Evolutionary conservation across 495 filamentous ascomycete genomes (phyloP), one percentile per base, ranked within the genome.

Genomic region (Penicillium roqueforti): DNA sequence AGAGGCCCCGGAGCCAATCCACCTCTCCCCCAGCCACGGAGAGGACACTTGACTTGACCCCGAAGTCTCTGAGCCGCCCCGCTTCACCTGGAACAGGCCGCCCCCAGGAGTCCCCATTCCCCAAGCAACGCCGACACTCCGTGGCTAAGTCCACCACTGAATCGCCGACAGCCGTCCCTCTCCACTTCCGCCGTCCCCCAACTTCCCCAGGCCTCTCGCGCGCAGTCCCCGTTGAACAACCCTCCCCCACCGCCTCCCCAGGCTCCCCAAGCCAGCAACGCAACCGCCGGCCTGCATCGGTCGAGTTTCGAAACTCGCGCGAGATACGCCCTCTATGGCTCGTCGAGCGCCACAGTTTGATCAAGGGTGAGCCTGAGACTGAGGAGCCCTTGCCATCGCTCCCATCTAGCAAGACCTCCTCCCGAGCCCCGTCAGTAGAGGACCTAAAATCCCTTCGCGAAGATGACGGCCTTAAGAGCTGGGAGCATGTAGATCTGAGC

Each of bases 251-350:
- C 2, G 50, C 49, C 11, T 69, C 69, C 13, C 60, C 69, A 14
- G 62, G 59, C 4, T 69, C 72, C 2, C 67, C 70, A 8, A 70
- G 57, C 13, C 62, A 71, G 43, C 62, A 61, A 10, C 72, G 72
- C 40, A 65, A 68, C 25, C 70, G 71, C 39, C 68, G 76, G 14
- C 71, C 71, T 3, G 73, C 62, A 50, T 80, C 78, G 6, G 62
- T 67, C 4, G 78, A 80, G 44, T 79, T 79, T 57, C 71, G 66
- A 39, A 68, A 66, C 34, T 75, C 70, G 6, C 72, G 72, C 18
- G 78, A 78, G 40, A 74, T 78, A 31, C 67, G 76, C 8, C 78
- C 78, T 0, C 60, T 81, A 22, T 78, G 70, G 70, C 71, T 77
- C 6, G 78, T 80, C 5, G 76, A 79, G 50, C 71, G 70, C 19